Base-by-base conservation (phyloP, 257 asterid genomes). In the Linaria vulgaris region DNA sequence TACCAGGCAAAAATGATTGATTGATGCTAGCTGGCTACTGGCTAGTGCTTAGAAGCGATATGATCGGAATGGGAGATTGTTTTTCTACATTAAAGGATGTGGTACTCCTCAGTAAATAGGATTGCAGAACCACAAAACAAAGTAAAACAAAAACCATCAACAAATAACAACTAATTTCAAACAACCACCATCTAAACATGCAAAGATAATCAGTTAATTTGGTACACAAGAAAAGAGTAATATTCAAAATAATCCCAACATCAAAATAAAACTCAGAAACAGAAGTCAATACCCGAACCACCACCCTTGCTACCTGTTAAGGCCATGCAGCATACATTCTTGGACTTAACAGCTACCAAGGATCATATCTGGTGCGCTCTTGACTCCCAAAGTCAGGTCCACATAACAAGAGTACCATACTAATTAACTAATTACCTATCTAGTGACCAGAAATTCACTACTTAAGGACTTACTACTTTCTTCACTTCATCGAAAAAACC, bases 211-310 rank as follows among this genome's bases (percentile, higher is more conserved):
- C 41, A 58, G 31, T 31, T 15, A 47, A 20, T 5, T 54, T 13
- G 21, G 44, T 27, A 66, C 17, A 10, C 12, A 61, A 51, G 47
- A 58, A 22, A 16, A 38, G 46, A n/a, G n/a, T n/a, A n/a, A n/a
- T 2, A 49, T 16, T 12, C 51, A 54, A 31, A 65, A 48, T 16
- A 70, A 46, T 59, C 43, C 30, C 52, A 59, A 22, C 8, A 14
- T 11, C 5, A 39, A 44, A 45, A 61, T 54, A 50, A 65, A 66
- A 27, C 34, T 27, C 6, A 73, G 75, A 64, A 44, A 25, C 72
- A 72, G 91, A 91, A 91, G 98, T 91, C 98, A 91, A 88, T 85
- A 70, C 98, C 98, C 96, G 98, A 88, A 91, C 98, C 94, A 86
- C 74, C 79, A 79, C 80, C 94, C 85, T 76, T 79, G 79, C 82